Evolutionary conservation across 768 basidiomycete species (phyloP).

Genomic region (Gautieria morchelliformis): DNA sequence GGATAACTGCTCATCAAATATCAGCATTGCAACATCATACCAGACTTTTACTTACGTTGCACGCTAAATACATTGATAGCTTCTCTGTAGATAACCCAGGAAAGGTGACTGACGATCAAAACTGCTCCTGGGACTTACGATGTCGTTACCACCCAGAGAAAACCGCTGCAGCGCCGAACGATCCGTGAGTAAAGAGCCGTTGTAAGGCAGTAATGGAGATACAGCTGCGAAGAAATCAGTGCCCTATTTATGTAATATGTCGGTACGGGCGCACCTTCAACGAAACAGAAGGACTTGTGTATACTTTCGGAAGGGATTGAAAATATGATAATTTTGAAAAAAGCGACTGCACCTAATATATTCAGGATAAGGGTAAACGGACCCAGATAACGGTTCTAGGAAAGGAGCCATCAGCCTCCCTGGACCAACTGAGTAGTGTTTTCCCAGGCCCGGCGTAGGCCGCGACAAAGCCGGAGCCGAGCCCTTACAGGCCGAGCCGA

Average conservation of each 20-base stretch:
- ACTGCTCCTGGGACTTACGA: background rate
- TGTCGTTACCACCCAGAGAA: background rate
- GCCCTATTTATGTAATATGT: background rate
- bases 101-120: background rate
- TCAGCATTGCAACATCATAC: background rate
- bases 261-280: background rate
- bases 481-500: no score
- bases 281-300: background rate
- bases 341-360: background rate
- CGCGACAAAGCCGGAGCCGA: no score
- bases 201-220: background rate
- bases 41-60: background rate
- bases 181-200: background rate
- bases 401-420: no score
- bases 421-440: no score
- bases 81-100: background rate
- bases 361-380: background rate
- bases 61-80: background rate
- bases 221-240: background rate
- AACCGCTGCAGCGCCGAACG: background rate
- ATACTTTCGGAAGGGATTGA: background rate
- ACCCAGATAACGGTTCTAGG: background rate
- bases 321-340: background rate
- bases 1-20: background rate
- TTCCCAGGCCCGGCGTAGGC: no score